phyloP scores from a whole-genome alignment of 2,329 filamentous ascomycete species.

The Rachicladosporium sp. region DNA sequence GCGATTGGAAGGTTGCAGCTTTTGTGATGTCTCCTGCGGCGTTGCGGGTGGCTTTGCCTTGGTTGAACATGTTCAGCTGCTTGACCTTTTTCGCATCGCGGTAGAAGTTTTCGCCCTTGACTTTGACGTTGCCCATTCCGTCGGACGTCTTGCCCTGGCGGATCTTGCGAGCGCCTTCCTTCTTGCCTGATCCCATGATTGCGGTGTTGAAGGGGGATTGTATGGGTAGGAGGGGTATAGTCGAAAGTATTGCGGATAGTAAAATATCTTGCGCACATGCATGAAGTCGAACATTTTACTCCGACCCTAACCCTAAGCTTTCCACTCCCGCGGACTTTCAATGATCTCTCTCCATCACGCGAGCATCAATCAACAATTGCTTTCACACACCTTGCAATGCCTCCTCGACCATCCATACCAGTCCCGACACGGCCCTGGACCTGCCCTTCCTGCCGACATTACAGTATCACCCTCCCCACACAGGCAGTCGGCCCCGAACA shows the following conservation, averaged over 20 bases:
- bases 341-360: no score
- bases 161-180: conserved; percentile 70
- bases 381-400: no score
- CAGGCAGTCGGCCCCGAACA: conserved; percentile 64
- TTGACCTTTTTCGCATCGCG: conserved; percentile 76
- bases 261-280: no score
- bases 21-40: conserved; percentile 72
- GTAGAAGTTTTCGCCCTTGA: conserved; percentile 99
- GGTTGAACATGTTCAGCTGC: conserved; percentile 79
- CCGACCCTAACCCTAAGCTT: no score
- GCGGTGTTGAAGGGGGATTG: conserved; percentile 5
- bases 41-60: conserved; percentile 72
- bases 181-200: conserved; percentile 80
- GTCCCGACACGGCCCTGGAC: conserved; percentile 20
- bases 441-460: conserved; percentile 29
- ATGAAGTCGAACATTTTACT: no score
- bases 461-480: conserved; percentile 33
- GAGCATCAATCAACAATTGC: no score
- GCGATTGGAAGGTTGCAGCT: conserved; percentile 71
- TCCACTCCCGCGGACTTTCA: no score
- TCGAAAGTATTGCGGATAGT: no score
- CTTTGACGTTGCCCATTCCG: conserved; percentile 82
- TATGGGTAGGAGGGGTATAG: background rate
- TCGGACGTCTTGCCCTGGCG: conserved; percentile 75
- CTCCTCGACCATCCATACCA: conserved; percentile 25